Conservation (phyloP, 2,329 filamentous ascomycete genomes). For the Gnomoniopsis smithogilvyi region DNA sequence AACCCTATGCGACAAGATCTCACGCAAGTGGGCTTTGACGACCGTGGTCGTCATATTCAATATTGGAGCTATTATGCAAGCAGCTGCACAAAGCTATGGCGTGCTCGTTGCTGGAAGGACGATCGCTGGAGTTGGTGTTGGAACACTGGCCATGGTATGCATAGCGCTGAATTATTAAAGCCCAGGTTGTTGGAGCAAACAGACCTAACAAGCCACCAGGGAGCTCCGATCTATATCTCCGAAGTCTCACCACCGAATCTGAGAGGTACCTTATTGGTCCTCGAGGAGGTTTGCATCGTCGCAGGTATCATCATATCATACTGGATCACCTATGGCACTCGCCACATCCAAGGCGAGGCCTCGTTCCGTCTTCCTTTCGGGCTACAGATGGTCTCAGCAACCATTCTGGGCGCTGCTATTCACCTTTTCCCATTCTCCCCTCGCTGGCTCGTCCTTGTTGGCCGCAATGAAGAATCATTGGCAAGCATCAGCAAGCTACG, state of each 20-base stretch:
- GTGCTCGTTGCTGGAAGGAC: constrained; percentile 26
- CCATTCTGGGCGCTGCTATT: constrained; percentile 34
- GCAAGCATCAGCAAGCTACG: constrained; percentile 2
- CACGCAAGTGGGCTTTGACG: constrained; percentile 39
- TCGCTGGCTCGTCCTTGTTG: constrained; percentile 14
- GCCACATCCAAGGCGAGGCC: constrained; percentile 35
- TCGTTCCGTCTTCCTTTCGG: constrained; percentile 38
- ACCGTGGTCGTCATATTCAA: constrained; percentile 36
- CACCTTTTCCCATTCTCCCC: constrained; percentile 23
- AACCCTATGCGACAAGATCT: constrained; percentile 37
- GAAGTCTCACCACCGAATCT: constrained; percentile 35
- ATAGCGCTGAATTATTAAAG: background rate
- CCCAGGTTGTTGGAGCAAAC: background rate
- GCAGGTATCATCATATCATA: constrained; percentile 50
- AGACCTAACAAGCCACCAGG: background rate
- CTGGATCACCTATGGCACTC: constrained; percentile 52
- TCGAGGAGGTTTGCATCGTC: constrained; percentile 49
- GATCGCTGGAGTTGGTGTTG: constrained; percentile 29
- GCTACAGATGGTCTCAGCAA: constrained; percentile 33
- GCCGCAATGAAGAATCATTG: constrained; percentile 8
- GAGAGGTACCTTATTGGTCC: constrained; percentile 39
- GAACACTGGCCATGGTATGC: constrained; percentile 26
- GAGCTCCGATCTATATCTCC: constrained; percentile 29
- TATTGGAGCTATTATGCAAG: constrained; percentile 40
- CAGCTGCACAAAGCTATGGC: constrained; percentile 25